A percentile compares a stretch with the other conserved stretches of the same genome.
These are phyloP conservation scores for Hypoxylon fragiforme DNA, from an alignment of 495 filamentous ascomycete species.

Conservation along the genomic window DNA sequence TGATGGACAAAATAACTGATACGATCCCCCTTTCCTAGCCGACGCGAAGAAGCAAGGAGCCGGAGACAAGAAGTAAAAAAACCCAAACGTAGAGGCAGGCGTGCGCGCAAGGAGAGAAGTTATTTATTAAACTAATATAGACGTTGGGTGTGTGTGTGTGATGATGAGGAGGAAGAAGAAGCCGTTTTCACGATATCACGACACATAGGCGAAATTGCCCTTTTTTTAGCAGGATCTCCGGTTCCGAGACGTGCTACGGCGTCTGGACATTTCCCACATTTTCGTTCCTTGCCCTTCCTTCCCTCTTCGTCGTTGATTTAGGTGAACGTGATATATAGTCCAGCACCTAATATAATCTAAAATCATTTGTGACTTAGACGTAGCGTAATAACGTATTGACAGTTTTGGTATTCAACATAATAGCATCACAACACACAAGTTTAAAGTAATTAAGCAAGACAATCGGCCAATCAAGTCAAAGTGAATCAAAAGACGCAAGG, in stretches of 20 bases:
- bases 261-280: conserved; percentile 21
- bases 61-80: conserved; percentile 37
- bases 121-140: no score
- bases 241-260: conserved; percentile 28
- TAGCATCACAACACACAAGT: no score
- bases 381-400: no score
- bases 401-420: no score
- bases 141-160: no score
- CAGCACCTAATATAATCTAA: no score
- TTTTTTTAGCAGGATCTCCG: conserved; percentile 15
- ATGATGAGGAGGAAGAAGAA: neutral
- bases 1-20: conserved; percentile 12
- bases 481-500: neutral
- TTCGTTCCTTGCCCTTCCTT: conserved; percentile 7
- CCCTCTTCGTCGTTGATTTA: no score
- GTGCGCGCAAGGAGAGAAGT: no score
- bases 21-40: conserved; percentile 38
- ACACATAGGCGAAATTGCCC: conserved; percentile 21
- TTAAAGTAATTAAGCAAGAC: no score
- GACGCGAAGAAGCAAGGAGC: conserved; percentile 54
- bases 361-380: no score
- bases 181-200: conserved; percentile 28
- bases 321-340: no score
- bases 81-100: no score
- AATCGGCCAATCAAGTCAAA: neutral